Conservation (phyloP, 2,329 filamentous ascomycete genomes). For the Zymoseptoria ardabiliae region DNA sequence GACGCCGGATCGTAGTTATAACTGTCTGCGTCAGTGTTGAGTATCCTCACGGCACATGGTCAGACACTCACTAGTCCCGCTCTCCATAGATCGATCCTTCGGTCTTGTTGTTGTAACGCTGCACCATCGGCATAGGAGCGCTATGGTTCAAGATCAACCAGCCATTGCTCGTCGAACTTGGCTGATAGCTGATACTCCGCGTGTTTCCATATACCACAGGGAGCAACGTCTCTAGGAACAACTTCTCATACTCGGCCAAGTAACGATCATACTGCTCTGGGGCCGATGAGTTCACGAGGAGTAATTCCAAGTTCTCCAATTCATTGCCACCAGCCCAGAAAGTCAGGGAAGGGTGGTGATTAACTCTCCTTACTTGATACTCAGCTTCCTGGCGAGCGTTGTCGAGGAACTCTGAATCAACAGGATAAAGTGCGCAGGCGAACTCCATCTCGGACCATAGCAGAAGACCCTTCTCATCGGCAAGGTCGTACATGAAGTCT, state of each 20-base stretch:
- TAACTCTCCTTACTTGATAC: slow-evolving; percentile 55
- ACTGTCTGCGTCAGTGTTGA: background rate
- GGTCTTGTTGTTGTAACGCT: slow-evolving; percentile 50
- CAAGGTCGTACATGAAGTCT: slow-evolving; percentile 57
- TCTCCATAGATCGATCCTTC: slow-evolving; percentile 51
- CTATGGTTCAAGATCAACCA: slow-evolving; percentile 50
- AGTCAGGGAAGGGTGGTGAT: slow-evolving; percentile 47
- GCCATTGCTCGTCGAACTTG: slow-evolving; percentile 54
- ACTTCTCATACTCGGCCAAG: slow-evolving; percentile 48
- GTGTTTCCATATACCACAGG: slow-evolving; percentile 53
- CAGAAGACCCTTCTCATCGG: slow-evolving; percentile 54
- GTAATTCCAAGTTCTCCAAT: slow-evolving; percentile 50
- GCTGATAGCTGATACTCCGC: slow-evolving; percentile 53
- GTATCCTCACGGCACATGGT: background rate
- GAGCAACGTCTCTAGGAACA: slow-evolving; percentile 50
- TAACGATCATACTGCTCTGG: slow-evolving; percentile 40
- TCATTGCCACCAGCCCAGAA: slow-evolving; percentile 47
- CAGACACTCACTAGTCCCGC: slow-evolving; percentile 32
- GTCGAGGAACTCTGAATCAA: slow-evolving; percentile 46
- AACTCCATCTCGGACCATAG: slow-evolving; percentile 60
- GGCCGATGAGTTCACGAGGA: slow-evolving; percentile 30
- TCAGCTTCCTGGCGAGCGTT: slow-evolving; percentile 50
- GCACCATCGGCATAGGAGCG: slow-evolving; percentile 41
- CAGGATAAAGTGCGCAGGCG: slow-evolving; percentile 53
- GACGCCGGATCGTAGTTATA: slow-evolving; percentile 51